Conservation (phyloP, 768 basidiomycete genomes). For the Trametes cingulata region DNA sequence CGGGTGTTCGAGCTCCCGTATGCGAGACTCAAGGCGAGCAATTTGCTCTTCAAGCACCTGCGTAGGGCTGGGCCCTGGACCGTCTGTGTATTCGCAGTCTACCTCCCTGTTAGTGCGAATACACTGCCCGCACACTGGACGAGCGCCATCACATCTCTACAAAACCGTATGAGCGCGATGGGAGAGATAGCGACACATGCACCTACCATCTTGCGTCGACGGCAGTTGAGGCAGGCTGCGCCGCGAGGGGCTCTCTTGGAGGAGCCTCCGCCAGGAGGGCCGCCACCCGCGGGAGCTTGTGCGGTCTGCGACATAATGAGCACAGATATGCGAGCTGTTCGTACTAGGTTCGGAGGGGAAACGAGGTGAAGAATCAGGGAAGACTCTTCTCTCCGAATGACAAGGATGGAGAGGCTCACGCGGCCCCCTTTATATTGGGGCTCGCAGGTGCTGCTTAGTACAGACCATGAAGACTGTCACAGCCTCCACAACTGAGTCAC, state of each 20-base stretch:
- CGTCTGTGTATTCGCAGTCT: slow-evolving; percentile 69
- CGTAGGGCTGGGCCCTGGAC: slow-evolving; percentile 59
- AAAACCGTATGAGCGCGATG: background rate
- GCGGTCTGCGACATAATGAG: slow-evolving; percentile 3
- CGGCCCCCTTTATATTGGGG: slow-evolving; percentile 8
- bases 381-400: background rate
- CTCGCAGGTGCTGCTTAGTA: background rate
- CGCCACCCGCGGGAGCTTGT: background rate
- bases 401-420: background rate
- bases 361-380: background rate
- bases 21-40: slow-evolving; percentile 53
- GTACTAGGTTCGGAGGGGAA: background rate
- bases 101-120: slow-evolving; percentile 53
- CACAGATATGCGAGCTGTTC: background rate
- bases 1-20: slow-evolving; percentile 35
- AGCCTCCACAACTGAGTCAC: slow-evolving; percentile 12
- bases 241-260: slow-evolving; percentile 29
- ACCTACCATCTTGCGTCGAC: slow-evolving; percentile 30
- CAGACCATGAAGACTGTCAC: background rate
- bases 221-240: slow-evolving; percentile 31
- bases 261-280: background rate
- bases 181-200: background rate
- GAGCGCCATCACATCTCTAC: slow-evolving; percentile 68
- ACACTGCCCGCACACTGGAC: slow-evolving; percentile 69
- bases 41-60: slow-evolving; percentile 63